These are phyloP conservation scores for Quercus berberidifolia DNA, from an alignment of 306 rosid species.

Conservation along the genomic window DNA sequence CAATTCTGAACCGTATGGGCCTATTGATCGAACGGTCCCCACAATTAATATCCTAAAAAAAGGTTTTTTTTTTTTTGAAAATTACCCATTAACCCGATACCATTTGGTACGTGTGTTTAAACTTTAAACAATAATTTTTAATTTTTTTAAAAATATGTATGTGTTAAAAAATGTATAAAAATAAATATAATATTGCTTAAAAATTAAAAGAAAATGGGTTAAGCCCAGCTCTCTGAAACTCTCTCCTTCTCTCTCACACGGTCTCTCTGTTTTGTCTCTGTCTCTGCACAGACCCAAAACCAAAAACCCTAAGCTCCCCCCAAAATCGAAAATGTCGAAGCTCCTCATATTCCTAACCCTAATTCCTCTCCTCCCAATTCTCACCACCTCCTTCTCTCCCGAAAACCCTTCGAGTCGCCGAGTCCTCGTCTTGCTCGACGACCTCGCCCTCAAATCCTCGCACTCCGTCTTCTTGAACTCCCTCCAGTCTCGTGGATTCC, in stretches of 20 bases:
- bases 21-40: no score
- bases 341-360: conserved; percentile 42
- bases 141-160: no score
- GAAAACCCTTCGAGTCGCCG: conserved; percentile 75
- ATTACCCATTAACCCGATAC: no score
- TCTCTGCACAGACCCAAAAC: background rate
- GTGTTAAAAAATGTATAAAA: no score
- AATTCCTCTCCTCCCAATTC: conserved; percentile 49
- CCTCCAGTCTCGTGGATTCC: conserved; percentile 83
- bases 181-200: no score
- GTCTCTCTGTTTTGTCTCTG: background rate
- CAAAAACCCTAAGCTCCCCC: conserved; percentile 8
- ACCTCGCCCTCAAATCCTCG: conserved; percentile 76
- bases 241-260: background rate
- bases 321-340: conserved; percentile 54
- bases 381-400: conserved; percentile 62
- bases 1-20: no score
- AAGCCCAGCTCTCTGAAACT: background rate
- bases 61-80: background rate
- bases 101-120: no score
- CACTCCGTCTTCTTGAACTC: conserved; percentile 83
- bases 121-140: no score
- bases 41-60: background rate
- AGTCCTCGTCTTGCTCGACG: conserved; percentile 82
- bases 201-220: no score